Base-by-base conservation (phyloP, 2,329 filamentous ascomycete species). In the Metarhizium rileyi region DNA sequence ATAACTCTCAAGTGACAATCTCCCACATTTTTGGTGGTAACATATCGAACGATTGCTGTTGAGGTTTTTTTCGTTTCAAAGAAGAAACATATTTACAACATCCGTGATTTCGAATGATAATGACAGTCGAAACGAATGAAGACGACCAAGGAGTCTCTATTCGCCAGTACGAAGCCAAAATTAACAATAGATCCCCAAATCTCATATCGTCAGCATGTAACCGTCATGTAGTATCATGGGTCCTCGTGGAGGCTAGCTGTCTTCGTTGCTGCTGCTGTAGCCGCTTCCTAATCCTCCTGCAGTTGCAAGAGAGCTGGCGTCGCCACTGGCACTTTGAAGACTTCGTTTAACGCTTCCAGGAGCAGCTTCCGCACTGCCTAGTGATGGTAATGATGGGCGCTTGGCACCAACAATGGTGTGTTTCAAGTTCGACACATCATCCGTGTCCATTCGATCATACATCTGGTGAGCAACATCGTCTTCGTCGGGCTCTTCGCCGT, bases 271-370 rank as follows among this genome's bases (percentile, higher is more conserved):
- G 42, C 62, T 70, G 49, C 56, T 66, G 53, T 67, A 68, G 0
- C 64, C 63, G 48, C 70, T 73, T 51, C 62, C 62, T 1, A 61
- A 59, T 4, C 62, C 69, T 4, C 68, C 69, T 16, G 65, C 68
- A 2, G 70, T 73, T 4, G 70, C 70, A 7, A 61, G 62, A 3
- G 70, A 72, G 28, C 67, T 71, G 3, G 55, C 51, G 7, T 67
- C 62, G 6, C 53, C 55, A 38, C 58, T 63, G 10, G 59, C 58
- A 35, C 62, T 68, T 46, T 64, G 66, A 35, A 62, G 68, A 14
- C 59, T 57, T 2, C 51, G 58, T 26, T 63, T 56, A 1, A 56
- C 55, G 0, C 62, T 65, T 18, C 62, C 63, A 8, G 65, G 59
- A 0, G 62, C 64, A 1, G 61, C 65, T 10, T 63, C 60, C 8